phyloP scores from a whole-genome alignment of 169 alveolate species.

The Eimeria acervulina region DNA sequence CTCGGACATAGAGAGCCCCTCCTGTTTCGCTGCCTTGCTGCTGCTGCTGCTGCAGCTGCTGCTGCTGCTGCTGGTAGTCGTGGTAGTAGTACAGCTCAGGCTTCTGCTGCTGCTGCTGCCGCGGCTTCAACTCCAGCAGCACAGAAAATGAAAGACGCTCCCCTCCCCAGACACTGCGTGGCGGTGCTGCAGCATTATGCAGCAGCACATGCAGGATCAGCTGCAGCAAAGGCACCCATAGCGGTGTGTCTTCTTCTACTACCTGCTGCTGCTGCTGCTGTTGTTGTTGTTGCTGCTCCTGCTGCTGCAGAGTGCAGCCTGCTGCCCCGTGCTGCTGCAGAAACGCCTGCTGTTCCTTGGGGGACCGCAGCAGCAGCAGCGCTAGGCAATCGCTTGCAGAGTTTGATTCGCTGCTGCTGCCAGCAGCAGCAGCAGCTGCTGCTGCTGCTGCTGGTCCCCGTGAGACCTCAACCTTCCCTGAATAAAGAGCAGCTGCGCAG shows the following conservation, averaged over 20 bases:
- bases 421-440: conserved; percentile 67
- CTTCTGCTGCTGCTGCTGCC: conserved; percentile 59
- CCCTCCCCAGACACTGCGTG: neutral
- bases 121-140: conserved; percentile 39
- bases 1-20: conserved; percentile 53
- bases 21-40: conserved; percentile 43
- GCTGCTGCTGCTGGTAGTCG: conserved; percentile 73
- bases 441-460: conserved; percentile 26
- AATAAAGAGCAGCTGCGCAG: conserved; percentile 59
- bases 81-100: conserved; percentile 7
- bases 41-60: conserved; percentile 79
- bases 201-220: conserved; percentile 66
- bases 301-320: conserved; percentile 32
- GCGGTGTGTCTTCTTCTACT: conserved; percentile 35
- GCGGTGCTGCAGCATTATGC: neutral
- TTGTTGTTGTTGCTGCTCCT: conserved; percentile 15
- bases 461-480: conserved; percentile 39
- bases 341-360: conserved; percentile 33
- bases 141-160: neutral
- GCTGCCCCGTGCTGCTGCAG: conserved; percentile 50
- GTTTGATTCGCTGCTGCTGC: conserved; percentile 16
- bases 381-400: conserved; percentile 47
- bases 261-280: conserved; percentile 51
- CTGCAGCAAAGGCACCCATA: conserved; percentile 67
- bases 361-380: conserved; percentile 62